Conservation (phyloP, 495 filamentous ascomycete genomes). For the Aspergillus asperescens region DNA sequence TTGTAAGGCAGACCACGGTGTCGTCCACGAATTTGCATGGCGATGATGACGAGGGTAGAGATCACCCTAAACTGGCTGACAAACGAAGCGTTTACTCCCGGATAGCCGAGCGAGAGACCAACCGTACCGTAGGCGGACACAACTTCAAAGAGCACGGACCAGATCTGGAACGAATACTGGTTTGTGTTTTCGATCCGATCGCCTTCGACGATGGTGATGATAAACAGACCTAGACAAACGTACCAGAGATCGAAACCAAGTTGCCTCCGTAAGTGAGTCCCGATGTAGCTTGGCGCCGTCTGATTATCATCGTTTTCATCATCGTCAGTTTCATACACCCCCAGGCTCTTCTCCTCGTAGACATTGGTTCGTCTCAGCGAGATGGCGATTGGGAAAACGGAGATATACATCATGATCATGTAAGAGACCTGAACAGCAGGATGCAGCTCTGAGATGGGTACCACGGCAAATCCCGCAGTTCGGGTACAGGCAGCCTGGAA, state of each 20-base stretch:
- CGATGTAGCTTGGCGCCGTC: constrained; percentile 73
- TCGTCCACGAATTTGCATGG: constrained; percentile 87
- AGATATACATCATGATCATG: constrained; percentile 99
- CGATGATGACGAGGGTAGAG: constrained; percentile 87
- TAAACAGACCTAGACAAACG: constrained; percentile 81
- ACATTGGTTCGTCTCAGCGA: constrained; percentile 91
- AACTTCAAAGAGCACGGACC: constrained; percentile 81
- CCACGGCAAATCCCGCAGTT: constrained; percentile 79
- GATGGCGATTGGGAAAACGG: constrained; percentile 92
- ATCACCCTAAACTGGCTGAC: constrained; percentile 70
- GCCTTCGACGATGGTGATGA: constrained; percentile 82
- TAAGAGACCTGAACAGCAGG: constrained; percentile 93
- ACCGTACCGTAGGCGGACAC: constrained; percentile 94
- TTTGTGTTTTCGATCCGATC: constrained; percentile 48
- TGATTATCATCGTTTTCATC: constrained; percentile 36
- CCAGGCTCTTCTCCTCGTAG: constrained; percentile 91
- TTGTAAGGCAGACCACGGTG: constrained; percentile 91
- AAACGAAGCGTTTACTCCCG: constrained; percentile 68
- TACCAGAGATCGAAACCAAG: constrained; percentile 95
- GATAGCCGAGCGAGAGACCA: constrained; percentile 80
- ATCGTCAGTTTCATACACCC: constrained; percentile 61
- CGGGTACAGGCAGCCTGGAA: constrained; percentile 85
- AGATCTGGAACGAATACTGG: constrained; percentile 67
- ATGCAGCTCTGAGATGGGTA: constrained; percentile 71
- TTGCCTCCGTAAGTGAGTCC: constrained; percentile 80